Evolutionary conservation across 257 asterid species (phyloP).

Genomic region (Solanum corneliomulleri): DNA sequence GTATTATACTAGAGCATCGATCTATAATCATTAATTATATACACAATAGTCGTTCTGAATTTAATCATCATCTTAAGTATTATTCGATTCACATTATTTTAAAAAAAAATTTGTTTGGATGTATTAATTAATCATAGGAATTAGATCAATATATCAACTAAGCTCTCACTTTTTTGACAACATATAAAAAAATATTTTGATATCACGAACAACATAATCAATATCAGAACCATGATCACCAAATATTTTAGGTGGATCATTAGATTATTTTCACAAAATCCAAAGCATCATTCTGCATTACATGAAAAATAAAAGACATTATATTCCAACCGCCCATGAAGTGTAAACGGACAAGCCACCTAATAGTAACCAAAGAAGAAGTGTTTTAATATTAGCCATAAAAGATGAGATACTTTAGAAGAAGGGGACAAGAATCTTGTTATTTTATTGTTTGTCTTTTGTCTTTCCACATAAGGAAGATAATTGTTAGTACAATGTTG

Average conservation of each 20-base stretch:
- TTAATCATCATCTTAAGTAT: not conserved
- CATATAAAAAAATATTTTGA: not conserved
- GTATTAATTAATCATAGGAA: not conserved
- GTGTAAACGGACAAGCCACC: not conserved
- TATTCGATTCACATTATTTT: not conserved
- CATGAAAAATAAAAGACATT: not conserved
- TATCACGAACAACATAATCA: not conserved
- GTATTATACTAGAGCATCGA: not conserved
- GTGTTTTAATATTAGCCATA: not conserved
- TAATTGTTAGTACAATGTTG: slow-evolving; percentile 1
- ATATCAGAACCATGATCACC: not conserved
- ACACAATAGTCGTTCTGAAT: not conserved
- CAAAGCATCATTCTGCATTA: not conserved
- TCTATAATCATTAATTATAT: not conserved
- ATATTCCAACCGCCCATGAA: not conserved
- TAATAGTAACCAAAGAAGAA: not conserved
- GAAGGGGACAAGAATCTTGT: not conserved
- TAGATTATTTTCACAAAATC: not conserved
- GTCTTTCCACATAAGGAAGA: slow-evolving; percentile 5
- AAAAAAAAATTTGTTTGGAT: not conserved
- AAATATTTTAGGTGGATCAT: not conserved
- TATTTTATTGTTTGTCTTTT: not conserved
- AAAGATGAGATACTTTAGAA: not conserved
- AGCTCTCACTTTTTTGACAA: not conserved
- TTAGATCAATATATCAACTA: not conserved